Percentiles rank a stretch among this genome's conserved stretches.
Evolutionary conservation across 2,329 filamentous ascomycete genomes (phyloP).

Genomic region (Verticillium isaacii): DNA sequence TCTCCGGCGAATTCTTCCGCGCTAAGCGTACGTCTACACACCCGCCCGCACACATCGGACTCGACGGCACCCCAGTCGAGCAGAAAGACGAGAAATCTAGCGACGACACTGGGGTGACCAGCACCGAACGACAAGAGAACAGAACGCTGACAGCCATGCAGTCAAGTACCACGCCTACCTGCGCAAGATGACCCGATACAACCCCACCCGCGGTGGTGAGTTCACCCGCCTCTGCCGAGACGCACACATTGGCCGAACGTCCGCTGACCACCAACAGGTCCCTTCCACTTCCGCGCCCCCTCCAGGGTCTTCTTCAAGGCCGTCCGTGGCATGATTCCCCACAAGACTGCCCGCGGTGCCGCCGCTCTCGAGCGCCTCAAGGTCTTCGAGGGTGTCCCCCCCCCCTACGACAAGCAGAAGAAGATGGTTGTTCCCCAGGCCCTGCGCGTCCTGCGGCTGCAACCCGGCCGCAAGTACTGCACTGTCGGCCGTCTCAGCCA

Average conservation of each 20-base stretch:
- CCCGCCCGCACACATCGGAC: slow-evolving; percentile 6
- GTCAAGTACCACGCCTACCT: slow-evolving; percentile 99
- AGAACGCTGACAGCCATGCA: slow-evolving; percentile 37
- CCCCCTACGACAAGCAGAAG: slow-evolving; percentile 99
- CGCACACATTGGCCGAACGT: slow-evolving; percentile 2
- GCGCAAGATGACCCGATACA: slow-evolving; percentile 99
- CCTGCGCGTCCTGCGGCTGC: slow-evolving; percentile 90
- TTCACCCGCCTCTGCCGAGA: slow-evolving; percentile 18
- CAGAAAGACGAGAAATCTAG: neutral
- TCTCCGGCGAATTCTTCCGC: slow-evolving; percentile 99
- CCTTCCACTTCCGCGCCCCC: slow-evolving; percentile 99
- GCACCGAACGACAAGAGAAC: neutral
- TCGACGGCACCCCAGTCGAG: neutral
- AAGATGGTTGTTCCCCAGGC: slow-evolving; percentile 99
- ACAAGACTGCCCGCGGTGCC: slow-evolving; percentile 98
- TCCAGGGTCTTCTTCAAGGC: slow-evolving; percentile 99
- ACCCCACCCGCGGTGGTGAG: slow-evolving; percentile 96
- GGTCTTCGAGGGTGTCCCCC: slow-evolving; percentile 99
- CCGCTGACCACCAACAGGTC: slow-evolving; percentile 54
- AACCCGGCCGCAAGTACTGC: slow-evolving; percentile 99
- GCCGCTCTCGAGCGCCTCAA: slow-evolving; percentile 97
- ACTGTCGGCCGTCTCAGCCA: slow-evolving; percentile 95
- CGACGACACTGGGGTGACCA: slow-evolving; percentile 8
- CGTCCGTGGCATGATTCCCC: slow-evolving; percentile 99
- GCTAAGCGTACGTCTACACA: slow-evolving; percentile 85